phyloP scores from a whole-genome alignment of 805 yeast genomes.

The Lipomyces orientalis region DNA sequence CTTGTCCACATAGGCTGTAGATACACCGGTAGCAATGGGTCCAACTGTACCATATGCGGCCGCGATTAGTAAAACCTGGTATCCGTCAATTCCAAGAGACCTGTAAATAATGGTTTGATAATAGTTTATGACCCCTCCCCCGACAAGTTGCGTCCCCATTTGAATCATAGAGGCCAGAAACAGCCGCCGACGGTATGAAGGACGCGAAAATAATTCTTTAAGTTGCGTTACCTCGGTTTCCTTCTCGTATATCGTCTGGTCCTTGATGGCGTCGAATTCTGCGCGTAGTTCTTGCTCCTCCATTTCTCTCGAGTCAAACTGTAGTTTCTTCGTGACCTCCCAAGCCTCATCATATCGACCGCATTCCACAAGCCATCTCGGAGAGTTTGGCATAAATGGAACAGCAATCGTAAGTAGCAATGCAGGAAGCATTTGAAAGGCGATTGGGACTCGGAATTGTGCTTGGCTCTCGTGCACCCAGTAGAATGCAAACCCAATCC shows the following conservation, averaged over 20 bases:
- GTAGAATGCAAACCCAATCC: constrained; percentile 60
- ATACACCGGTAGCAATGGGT: constrained; percentile 15
- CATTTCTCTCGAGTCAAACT: not conserved
- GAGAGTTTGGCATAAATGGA: constrained; percentile 47
- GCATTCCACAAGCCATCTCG: constrained; percentile 54
- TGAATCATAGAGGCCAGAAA: constrained; percentile 5
- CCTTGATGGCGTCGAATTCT: constrained; percentile 9
- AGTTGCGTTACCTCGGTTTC: constrained; percentile 1
- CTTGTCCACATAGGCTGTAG: constrained; percentile 22
- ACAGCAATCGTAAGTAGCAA: constrained; percentile 53
- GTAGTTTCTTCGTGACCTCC: constrained; percentile 3
- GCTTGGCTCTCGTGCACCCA: constrained; percentile 54
- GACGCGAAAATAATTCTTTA: not conserved
- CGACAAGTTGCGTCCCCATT: constrained; percentile 1
- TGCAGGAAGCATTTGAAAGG: constrained; percentile 59
- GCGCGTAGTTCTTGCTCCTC: not conserved
- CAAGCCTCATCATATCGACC: constrained; percentile 52
- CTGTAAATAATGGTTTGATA: constrained; percentile 51
- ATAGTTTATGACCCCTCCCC: constrained; percentile 4
- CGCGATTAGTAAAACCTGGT: constrained; percentile 16
- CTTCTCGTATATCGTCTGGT: constrained; percentile 1
- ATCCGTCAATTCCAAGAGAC: constrained; percentile 47
- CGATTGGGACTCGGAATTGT: constrained; percentile 69
- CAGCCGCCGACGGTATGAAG: not conserved
- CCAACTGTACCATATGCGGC: constrained; percentile 20